Evolutionary conservation across 2,329 filamentous ascomycete genomes (phyloP).

Genomic region (Alternaria incomplexa): DNA sequence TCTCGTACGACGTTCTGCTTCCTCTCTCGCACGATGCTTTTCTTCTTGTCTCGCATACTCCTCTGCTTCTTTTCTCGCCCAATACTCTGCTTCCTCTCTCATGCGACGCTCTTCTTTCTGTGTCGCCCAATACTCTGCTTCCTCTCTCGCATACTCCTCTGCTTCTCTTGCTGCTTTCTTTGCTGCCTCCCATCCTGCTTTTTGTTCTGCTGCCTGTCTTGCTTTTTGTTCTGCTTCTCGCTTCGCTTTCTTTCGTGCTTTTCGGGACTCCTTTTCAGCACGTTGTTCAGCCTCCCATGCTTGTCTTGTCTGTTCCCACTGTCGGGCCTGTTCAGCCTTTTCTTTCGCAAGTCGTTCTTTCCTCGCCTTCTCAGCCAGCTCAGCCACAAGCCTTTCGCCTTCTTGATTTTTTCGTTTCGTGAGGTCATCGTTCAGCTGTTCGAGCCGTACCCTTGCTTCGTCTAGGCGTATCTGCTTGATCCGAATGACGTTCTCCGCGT

Average conservation of each 20-base stretch:
- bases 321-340: neutral
- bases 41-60: neutral
- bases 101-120: too few relatives aligned
- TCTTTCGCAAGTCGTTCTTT: neutral
- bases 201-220: too few relatives aligned
- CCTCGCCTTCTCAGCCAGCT: neutral
- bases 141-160: neutral
- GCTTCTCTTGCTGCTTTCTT: neutral
- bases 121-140: neutral
- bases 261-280: neutral
- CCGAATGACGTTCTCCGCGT: neutral
- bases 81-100: neutral
- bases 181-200: neutral
- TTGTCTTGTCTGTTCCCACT: neutral
- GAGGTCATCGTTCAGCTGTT: neutral
- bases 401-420: neutral
- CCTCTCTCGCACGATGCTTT: neutral
- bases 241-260: neutral
- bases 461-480: neutral
- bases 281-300: neutral
- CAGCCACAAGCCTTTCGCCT: neutral
- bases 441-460: neutral
- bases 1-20: neutral
- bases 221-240: neutral
- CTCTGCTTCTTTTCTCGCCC: neutral